Evolutionary conservation across 495 filamentous ascomycete species (phyloP).

Genomic region (Penicillium psychrofluorescens): DNA sequence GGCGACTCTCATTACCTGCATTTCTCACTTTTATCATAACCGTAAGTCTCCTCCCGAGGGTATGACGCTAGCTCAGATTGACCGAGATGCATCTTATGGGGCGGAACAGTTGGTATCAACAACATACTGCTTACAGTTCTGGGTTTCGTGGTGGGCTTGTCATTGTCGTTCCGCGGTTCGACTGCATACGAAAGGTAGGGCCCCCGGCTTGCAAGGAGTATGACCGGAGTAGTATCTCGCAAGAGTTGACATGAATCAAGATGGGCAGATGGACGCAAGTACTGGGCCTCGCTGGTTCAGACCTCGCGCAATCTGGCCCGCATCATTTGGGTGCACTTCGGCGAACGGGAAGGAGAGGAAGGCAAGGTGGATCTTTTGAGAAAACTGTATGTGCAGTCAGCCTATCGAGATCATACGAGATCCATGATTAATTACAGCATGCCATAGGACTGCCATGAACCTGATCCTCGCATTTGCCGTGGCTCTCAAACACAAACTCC

Average conservation of each 20-base stretch:
- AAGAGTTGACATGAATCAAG: slow-evolving; percentile 3
- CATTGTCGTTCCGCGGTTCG: slow-evolving; percentile 74
- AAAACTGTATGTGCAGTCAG: slow-evolving; percentile 46
- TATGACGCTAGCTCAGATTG: background rate
- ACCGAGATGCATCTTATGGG: background rate
- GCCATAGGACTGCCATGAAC: slow-evolving; percentile 63
- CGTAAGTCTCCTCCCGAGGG: slow-evolving; percentile 27
- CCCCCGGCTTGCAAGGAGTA: background rate
- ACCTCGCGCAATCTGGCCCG: slow-evolving; percentile 68
- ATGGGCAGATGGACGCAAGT: slow-evolving; percentile 67
- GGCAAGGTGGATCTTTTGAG: slow-evolving; percentile 63
- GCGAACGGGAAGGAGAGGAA: slow-evolving; percentile 54
- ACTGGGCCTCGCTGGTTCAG: slow-evolving; percentile 69
- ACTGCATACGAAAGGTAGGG: slow-evolving; percentile 73
- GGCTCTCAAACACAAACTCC: slow-evolving; percentile 77
- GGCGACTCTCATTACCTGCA: slow-evolving; percentile 60
- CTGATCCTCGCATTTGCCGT: slow-evolving; percentile 72
- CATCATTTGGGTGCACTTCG: slow-evolving; percentile 69
- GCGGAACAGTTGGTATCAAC: slow-evolving; percentile 44
- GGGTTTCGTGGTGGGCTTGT: slow-evolving; percentile 83
- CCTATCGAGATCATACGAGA: background rate
- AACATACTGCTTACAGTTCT: slow-evolving; percentile 72
- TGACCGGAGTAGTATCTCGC: no score
- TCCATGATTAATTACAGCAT: slow-evolving; percentile 1
- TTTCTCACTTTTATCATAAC: slow-evolving; percentile 45